Conservation (phyloP, 768 basidiomycete genomes). For the Mycena epipterygia region DNA sequence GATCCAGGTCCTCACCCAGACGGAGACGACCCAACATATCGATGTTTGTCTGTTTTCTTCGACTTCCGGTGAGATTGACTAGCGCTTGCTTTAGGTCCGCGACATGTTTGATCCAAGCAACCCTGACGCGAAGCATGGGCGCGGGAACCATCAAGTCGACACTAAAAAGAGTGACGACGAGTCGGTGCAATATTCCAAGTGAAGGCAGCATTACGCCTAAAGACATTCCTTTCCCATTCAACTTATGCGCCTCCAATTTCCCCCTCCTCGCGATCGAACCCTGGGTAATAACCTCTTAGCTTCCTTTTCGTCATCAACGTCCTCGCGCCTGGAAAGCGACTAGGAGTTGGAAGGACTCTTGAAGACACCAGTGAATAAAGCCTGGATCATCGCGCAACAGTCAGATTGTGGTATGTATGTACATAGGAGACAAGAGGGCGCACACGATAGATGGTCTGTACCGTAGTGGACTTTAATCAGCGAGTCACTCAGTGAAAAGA, state of each 20-base stretch:
- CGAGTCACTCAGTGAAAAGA: background rate
- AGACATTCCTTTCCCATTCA: no score
- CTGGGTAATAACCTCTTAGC: background rate
- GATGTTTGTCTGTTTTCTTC: conserved; percentile 38
- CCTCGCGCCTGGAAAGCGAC: background rate
- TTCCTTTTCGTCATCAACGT: background rate
- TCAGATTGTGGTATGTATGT: background rate
- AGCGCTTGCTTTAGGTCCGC: background rate
- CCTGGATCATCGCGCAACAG: background rate
- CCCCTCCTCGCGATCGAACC: no score
- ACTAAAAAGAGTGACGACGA: conserved; percentile 2
- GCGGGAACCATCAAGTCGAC: background rate
- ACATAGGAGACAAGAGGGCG: background rate
- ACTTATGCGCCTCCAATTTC: no score
- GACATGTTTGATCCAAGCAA: conserved; percentile 5
- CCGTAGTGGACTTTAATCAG: no score
- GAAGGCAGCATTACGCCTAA: background rate
- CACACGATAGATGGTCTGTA: conserved; percentile 6
- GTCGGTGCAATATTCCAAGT: background rate
- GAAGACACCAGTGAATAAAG: conserved; percentile 12
- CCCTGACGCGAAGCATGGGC: background rate
- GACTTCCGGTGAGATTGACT: background rate
- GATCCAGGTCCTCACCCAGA: conserved; percentile 40
- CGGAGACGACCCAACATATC: conserved; percentile 40
- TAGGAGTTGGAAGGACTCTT: background rate